Evolutionary conservation across 1,284 basidiomycete species (phyloP), one percentile per base, ranked within the genome.

Genomic region (Puccinia polysora): DNA sequence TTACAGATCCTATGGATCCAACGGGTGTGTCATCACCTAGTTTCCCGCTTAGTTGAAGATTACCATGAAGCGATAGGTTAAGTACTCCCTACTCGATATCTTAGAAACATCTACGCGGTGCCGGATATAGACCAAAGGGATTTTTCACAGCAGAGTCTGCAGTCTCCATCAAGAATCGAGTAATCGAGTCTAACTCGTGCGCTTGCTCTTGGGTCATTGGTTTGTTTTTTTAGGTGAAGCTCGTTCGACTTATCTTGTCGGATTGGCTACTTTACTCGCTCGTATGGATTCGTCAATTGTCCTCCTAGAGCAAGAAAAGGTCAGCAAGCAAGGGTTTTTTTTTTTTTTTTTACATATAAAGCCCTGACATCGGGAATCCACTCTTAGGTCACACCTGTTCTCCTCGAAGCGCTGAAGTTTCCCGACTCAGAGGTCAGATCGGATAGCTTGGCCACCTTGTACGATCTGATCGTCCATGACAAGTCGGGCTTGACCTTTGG

Each of bases 401-500:
- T 99, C 0, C 83, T 98, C 56, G 89, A 89, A 23, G 88, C 90
- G 1, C 84, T 98, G 6, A 85, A 88, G 45, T 81, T 96, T 0
- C 85, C 87, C 0, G 88, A 92, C 78, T 80, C 85, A 4, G 83
- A 85, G 25, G 86, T 94, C 72, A 86, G 90, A 20, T 83, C 84
- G 1, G 88, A 89, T 79, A 88, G 93, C 40, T 89, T 97, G 60
- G 86, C 89, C 65, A 89, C 88, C 0, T 83, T 98, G 36, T 84
- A 87, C 2, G 84, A 86, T 0, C 86, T 91, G 20, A 85, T 89
- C 2, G 84, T 85, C 75, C 84, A 85, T 6, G 84, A 86, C 50
- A 82, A 85, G 3, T 80, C 81, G 10, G 74, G 80, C 56, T 83
- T 75, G 82, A 73, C 83, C 80, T 75, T 92, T 40, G 84, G 88